A percentile compares a stretch with the other conserved stretches of the same genome.
phyloP scores from a whole-genome alignment of 768 basidiomycete species.

The Tulasnella sp. region DNA sequence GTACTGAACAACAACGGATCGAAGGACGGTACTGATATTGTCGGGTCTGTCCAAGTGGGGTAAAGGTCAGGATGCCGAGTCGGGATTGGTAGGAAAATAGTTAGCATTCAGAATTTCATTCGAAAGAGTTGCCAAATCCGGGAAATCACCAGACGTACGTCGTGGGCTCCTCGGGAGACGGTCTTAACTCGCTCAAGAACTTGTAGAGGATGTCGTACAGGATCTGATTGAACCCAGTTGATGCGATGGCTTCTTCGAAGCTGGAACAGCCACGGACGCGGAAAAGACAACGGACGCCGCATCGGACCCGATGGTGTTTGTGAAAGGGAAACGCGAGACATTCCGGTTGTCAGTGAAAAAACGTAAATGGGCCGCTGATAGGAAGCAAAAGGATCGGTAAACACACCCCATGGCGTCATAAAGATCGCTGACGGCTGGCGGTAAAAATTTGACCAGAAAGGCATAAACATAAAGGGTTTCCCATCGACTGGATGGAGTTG shows the following conservation, averaged over 20 bases:
- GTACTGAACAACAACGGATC: slow-evolving; percentile 50
- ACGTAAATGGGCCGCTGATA: background rate
- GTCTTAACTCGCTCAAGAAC: slow-evolving; percentile 77
- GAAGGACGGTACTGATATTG: slow-evolving; percentile 73
- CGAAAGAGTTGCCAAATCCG: slow-evolving; percentile 11
- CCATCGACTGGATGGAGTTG: slow-evolving; percentile 69
- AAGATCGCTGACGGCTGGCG: slow-evolving; percentile 75
- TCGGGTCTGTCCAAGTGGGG: slow-evolving; percentile 56
- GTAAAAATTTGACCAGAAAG: slow-evolving; percentile 70
- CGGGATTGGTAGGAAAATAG: background rate
- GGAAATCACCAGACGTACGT: slow-evolving; percentile 18
- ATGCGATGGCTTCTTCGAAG: slow-evolving; percentile 73
- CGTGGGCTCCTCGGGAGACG: slow-evolving; percentile 54
- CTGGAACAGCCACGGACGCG: slow-evolving; percentile 41
- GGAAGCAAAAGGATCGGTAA: slow-evolving; percentile 26
- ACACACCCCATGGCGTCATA: slow-evolving; percentile 82
- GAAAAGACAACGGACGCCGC: background rate
- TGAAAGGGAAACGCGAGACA: slow-evolving; percentile 9
- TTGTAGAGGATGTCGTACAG: slow-evolving; percentile 67
- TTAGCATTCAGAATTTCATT: background rate
- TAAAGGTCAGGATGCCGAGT: slow-evolving; percentile 30
- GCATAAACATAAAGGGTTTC: slow-evolving; percentile 81
- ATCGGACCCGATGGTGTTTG: slow-evolving; percentile 8
- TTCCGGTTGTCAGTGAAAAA: background rate
- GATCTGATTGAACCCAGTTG: slow-evolving; percentile 57